Evolutionary conservation across 108 stramenopile genomes (phyloP), one percentile per base, ranked within the genome.

Genomic region (Cyclotella choctawhatcheeana): DNA sequence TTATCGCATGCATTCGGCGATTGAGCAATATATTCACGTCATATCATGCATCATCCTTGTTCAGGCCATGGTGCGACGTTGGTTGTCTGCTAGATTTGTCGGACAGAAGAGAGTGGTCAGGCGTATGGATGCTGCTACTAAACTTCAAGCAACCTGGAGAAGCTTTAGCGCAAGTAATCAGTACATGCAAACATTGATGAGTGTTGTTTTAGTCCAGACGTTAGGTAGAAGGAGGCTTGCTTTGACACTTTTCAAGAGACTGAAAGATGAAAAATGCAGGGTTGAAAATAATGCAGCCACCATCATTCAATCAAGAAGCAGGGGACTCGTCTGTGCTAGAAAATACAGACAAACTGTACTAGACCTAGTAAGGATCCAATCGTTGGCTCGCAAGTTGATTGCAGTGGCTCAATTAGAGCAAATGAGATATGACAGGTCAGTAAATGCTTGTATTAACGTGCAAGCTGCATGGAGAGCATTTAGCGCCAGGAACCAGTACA

Each of bases 71-170:
- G 5, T 56, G 12, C 55, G 55, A 14, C 29, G 29, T 18, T 56
- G 55, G 55, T 18, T 56, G 29, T 27, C 55, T 30, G 27, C 12
- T 13, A 56, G n/a, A 30, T 30, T 1, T 56, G 55, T 56, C n/a
- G 30, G 30, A 6, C 27, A 56, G 55, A 27, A 31, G 13, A 56
- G 55, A n/a, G 29, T 27, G 7, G 26, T n/a, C 25, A 2, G 29
- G 20, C 29, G 29, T n/a, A 16, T 29, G 27, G 27, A 24, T 30
- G 7, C 14, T 55, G 54, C 54, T 26, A 55, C 54, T 7, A 55
- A 29, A 12, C 25, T 55, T 16, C 54, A 55, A 55, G 21, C 25
- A 6, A 55, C 25, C 5, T 55, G 54, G 54, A 24, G 54, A 26
- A n/a, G 7, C 54, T 30, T 29, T 27, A 29, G 5, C 25, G 16